Percentiles rank a stretch among this genome's conserved stretches.
phyloP scores from a whole-genome alignment of 2,329 filamentous ascomycete genomes.

The Albophoma yamanashiensis region DNA sequence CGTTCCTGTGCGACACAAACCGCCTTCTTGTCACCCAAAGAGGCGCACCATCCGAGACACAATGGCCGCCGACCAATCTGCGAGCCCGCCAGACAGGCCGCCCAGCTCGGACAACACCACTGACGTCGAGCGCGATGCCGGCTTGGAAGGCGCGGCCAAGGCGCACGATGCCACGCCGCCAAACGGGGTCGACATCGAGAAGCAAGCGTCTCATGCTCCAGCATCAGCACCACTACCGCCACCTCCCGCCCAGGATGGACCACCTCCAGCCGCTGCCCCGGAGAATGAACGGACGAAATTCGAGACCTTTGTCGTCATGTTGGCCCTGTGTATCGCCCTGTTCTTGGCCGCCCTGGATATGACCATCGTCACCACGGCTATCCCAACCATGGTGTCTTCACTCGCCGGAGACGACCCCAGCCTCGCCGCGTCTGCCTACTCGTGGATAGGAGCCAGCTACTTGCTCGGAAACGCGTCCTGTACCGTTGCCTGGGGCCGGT shows the following conservation, averaged over 20 bases:
- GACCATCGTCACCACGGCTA: conserved; percentile 56
- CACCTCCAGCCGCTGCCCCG: conserved; percentile 7
- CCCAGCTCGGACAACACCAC: conserved; percentile 18
- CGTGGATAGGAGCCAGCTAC: conserved; percentile 69
- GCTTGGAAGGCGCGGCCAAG: conserved; percentile 1
- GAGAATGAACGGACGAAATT: conserved; percentile 25
- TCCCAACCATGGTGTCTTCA: conserved; percentile 56
- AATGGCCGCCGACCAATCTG: background rate
- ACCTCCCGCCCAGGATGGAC: background rate
- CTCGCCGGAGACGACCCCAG: conserved; percentile 29
- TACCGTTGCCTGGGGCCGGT: conserved; percentile 59
- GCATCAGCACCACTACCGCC: background rate
- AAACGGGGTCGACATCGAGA: background rate
- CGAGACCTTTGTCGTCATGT: conserved; percentile 28
- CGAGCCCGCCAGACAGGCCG: conserved; percentile 7
- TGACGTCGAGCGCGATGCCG: conserved; percentile 12
- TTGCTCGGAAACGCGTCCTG: conserved; percentile 58
- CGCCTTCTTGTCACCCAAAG: no score
- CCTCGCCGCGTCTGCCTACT: conserved; percentile 33
- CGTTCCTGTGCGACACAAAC: background rate
- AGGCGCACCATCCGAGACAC: background rate
- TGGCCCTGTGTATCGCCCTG: conserved; percentile 30
- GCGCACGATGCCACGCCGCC: background rate
- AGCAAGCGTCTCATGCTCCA: background rate
- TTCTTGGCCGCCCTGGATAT: conserved; percentile 45